Percentiles rank a stretch among this genome's conserved stretches.
Evolutionary conservation across 163 green algal species (phyloP).

Genomic region (Trebouxia gelatinosa): DNA sequence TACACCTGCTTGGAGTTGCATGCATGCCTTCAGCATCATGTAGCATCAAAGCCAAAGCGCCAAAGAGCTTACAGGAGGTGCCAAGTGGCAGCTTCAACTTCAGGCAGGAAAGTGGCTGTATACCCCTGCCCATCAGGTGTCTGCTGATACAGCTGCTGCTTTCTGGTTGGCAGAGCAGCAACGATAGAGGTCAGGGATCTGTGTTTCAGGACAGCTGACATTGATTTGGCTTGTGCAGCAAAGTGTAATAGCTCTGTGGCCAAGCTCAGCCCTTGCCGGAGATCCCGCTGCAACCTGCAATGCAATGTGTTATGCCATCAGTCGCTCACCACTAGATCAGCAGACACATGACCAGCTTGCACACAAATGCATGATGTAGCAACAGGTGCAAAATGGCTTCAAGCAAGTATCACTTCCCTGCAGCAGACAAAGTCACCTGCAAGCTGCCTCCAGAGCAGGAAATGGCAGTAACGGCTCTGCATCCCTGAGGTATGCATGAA

Average conservation of each 20-base stretch:
- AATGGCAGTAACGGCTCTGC: conserved; percentile 10
- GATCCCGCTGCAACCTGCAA: conserved; percentile 15
- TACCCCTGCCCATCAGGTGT: conserved; percentile 4
- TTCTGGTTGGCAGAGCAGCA: conserved; percentile 4
- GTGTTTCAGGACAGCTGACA: background rate
- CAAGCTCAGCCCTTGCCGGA: conserved; percentile 18
- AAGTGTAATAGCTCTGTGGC: conserved; percentile 11
- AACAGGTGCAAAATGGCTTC: too few relatives aligned
- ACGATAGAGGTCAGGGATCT: background rate
- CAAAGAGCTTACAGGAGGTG: conserved; percentile 18
- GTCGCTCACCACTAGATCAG: background rate
- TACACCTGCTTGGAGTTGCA: too few relatives aligned
- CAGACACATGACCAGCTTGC: background rate
- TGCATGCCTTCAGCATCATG: too few relatives aligned
- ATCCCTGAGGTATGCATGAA: conserved; percentile 23
- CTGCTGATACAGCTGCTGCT: conserved; percentile 2
- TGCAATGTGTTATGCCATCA: too few relatives aligned
- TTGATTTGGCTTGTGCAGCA: conserved; percentile 6
- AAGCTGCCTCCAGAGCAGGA: conserved; percentile 5
- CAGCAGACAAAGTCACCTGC: conserved; percentile 6
- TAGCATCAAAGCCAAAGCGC: too few relatives aligned
- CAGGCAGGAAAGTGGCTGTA: background rate
- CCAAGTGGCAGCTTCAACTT: conserved; percentile 18
- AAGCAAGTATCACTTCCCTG: too few relatives aligned
- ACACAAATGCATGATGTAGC: background rate